These are phyloP conservation scores for Aquilaria agallochum DNA, from an alignment of 441 rosid genomes.

Conservation along the genomic window DNA sequence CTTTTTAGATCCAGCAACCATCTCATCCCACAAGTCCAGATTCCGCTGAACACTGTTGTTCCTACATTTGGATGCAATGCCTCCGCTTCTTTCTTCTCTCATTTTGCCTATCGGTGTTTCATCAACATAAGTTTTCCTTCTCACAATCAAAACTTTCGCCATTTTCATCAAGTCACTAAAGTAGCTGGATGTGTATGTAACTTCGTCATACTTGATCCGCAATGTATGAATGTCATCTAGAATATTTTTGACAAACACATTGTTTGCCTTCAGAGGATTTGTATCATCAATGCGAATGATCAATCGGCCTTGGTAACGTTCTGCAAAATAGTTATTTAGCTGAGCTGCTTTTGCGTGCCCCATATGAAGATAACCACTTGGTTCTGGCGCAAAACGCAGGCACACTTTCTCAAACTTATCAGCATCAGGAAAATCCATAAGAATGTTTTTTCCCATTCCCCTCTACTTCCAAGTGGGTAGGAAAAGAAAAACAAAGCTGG, in stretches of 20 bases:
- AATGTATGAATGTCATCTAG: slow-evolving; percentile 45
- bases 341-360: slow-evolving; percentile 89
- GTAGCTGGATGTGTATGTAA: slow-evolving; percentile 80
- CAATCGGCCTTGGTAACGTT: slow-evolving; percentile 70
- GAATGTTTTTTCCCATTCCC: not conserved
- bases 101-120: slow-evolving; percentile 68
- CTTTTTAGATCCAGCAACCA: slow-evolving; percentile 62
- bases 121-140: slow-evolving; percentile 78
- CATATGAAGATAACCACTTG: slow-evolving; percentile 90
- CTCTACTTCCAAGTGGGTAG: too few species aligned
- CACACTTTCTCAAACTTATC: slow-evolving; percentile 56
- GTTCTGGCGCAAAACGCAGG: slow-evolving; percentile 86
- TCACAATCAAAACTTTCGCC: slow-evolving; percentile 63
- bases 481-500: too few species aligned
- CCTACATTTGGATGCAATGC: slow-evolving; percentile 72
- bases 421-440: slow-evolving; percentile 68
- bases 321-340: slow-evolving; percentile 72
- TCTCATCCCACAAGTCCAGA: slow-evolving; percentile 69
- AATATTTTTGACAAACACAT: slow-evolving; percentile 67
- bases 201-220: slow-evolving; percentile 58
- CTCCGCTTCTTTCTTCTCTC: slow-evolving; percentile 85
- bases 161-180: slow-evolving; percentile 62
- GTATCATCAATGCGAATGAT: slow-evolving; percentile 73
- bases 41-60: slow-evolving; percentile 53
- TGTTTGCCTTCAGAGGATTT: slow-evolving; percentile 67